These are phyloP conservation scores for Diplodia intermedia DNA, from an alignment of 2,329 filamentous ascomycete genomes.

Conservation along the genomic window DNA sequence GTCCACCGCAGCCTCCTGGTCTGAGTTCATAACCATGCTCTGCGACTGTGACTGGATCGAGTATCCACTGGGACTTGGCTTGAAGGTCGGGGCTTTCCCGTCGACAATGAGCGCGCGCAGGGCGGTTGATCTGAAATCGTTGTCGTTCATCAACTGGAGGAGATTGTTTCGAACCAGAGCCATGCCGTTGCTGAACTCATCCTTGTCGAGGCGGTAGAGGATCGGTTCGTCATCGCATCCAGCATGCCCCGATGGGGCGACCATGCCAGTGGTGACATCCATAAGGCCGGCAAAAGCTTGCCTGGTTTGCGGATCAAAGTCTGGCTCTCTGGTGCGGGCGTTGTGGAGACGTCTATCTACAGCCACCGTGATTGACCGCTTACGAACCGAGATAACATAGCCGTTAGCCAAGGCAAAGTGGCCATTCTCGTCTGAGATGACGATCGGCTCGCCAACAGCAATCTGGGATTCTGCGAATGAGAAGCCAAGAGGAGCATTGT, in stretches of 20 bases:
- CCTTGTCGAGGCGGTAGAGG: constrained; percentile 89
- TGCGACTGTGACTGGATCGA: constrained; percentile 61
- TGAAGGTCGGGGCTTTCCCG: constrained; percentile 75
- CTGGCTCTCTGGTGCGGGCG: constrained; percentile 74
- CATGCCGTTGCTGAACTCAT: constrained; percentile 99
- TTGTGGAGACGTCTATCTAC: constrained; percentile 92
- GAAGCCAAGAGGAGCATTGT: constrained; percentile 65
- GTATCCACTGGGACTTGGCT: constrained; percentile 68
- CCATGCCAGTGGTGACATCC: constrained; percentile 65
- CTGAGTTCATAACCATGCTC: constrained; percentile 77
- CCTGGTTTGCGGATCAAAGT: constrained; percentile 78
- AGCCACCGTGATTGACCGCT: constrained; percentile 79
- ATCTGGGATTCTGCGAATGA: constrained; percentile 94
- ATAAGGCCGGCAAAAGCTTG: constrained; percentile 92
- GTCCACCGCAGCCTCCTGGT: constrained; percentile 84
- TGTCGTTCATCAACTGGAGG: constrained; percentile 86
- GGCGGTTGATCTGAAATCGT: constrained; percentile 71
- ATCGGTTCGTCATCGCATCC: constrained; percentile 60
- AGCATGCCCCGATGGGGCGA: constrained; percentile 44
- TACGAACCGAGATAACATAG: constrained; percentile 80
- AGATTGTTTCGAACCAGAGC: constrained; percentile 93
- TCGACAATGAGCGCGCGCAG: constrained; percentile 84
- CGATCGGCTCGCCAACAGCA: constrained; percentile 84
- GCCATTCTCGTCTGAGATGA: constrained; percentile 93
- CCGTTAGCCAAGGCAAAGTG: constrained; percentile 95